Conservation (phyloP, 2,329 filamentous ascomycete genomes). For the Lasiodiplodia sp. region DNA sequence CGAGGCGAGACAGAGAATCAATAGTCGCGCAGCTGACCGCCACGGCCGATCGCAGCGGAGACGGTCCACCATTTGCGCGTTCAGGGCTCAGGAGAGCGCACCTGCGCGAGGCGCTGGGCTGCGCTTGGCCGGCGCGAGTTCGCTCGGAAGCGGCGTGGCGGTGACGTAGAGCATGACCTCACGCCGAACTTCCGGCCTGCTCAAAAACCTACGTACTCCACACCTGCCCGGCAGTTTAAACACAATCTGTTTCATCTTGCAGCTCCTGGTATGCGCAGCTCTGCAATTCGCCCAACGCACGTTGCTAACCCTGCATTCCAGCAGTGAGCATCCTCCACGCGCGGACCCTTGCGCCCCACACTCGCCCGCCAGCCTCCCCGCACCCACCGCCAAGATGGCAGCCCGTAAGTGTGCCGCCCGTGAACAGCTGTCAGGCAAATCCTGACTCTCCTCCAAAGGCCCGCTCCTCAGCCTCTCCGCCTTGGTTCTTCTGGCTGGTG, state of each 20-base stretch:
- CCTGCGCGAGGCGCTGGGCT: not conserved
- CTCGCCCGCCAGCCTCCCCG: not conserved
- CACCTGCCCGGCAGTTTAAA: not conserved
- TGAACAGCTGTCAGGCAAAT: not conserved
- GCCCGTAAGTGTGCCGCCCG: conserved; percentile 35
- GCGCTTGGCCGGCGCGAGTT: not conserved
- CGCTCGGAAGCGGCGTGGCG: conserved; percentile 11
- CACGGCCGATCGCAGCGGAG: conserved; percentile 16
- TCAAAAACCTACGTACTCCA: conserved; percentile 10
- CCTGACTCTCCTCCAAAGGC: conserved; percentile 49
- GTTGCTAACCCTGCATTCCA: not conserved
- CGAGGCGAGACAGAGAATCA: not conserved
- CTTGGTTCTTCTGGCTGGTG: conserved; percentile 67
- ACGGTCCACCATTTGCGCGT: not conserved
- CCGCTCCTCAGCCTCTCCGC: conserved; percentile 63
- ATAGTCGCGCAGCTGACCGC: conserved; percentile 21
- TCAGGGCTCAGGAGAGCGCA: conserved; percentile 12
- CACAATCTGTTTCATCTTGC: conserved; percentile 27
- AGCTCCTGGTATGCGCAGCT: conserved; percentile 18
- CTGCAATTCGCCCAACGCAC: conserved; percentile 20
- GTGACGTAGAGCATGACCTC: not conserved
- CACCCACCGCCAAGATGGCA: conserved; percentile 30
- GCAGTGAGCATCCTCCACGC: conserved; percentile 6
- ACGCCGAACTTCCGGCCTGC: not conserved
- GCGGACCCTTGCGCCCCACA: conserved; percentile 15